phyloP scores from a whole-genome alignment of 805 yeast species.

The Saccharomycopsis vini region DNA sequence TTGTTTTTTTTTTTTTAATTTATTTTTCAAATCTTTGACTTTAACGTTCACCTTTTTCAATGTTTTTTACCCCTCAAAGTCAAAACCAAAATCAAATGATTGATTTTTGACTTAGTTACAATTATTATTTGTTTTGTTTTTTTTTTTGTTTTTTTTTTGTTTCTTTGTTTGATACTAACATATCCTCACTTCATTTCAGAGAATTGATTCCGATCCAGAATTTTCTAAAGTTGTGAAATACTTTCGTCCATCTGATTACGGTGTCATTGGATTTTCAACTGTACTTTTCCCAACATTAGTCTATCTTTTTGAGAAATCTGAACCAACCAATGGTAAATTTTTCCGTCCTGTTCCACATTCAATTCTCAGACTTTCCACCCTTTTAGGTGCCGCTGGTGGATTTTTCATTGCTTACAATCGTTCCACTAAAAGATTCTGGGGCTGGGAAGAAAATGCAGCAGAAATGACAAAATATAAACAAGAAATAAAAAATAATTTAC shows the following conservation, averaged over 20 bases:
- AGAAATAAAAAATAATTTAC: constrained; percentile 58
- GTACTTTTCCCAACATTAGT: constrained; percentile 41
- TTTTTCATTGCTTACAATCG: constrained; percentile 61
- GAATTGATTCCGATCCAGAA: constrained; percentile 74
- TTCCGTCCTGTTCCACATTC: constrained; percentile 44
- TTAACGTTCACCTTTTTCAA: not conserved
- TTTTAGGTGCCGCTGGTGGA: constrained; percentile 65
- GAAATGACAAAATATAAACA: constrained; percentile 68
- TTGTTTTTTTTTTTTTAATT: not conserved
- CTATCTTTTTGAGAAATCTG: constrained; percentile 36
- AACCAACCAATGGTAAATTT: constrained; percentile 38
- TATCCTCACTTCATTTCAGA: constrained; percentile 23
- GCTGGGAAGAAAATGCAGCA: constrained; percentile 60
- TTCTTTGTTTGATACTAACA: not conserved
- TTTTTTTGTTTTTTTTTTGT: not conserved
- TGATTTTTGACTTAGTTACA: too few relatives aligned
- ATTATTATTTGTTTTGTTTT: too few relatives aligned
- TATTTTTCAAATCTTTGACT: too few relatives aligned
- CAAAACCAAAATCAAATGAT: too few relatives aligned
- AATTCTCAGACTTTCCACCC: constrained; percentile 48
- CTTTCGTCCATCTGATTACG: constrained; percentile 61
- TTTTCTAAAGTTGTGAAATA: constrained; percentile 63
- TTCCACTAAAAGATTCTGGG: constrained; percentile 68
- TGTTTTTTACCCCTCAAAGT: too few relatives aligned
- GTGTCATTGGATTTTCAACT: constrained; percentile 38